These are phyloP conservation scores for Acacia melanoxylon DNA, from an alignment of 306 rosid species.

Conservation along the genomic window DNA sequence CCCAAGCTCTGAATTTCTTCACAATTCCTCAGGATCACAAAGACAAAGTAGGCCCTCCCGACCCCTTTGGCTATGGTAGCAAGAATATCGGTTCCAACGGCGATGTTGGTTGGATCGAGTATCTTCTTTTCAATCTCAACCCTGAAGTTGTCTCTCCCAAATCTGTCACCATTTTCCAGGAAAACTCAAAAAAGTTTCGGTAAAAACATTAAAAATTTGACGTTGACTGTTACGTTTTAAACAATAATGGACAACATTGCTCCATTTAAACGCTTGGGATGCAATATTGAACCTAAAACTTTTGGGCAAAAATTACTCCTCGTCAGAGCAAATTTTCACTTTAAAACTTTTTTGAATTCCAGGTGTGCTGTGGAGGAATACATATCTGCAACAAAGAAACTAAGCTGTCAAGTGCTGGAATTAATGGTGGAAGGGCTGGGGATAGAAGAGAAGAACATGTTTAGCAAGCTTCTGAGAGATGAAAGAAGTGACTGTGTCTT, in stretches of 20 bases:
- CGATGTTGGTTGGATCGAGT: slow-evolving; percentile 83
- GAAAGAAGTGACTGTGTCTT: slow-evolving; percentile 64
- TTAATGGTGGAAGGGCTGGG: slow-evolving; percentile 67
- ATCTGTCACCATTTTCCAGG: slow-evolving; percentile 36
- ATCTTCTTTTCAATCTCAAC: slow-evolving; percentile 65
- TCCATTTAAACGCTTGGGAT: no score
- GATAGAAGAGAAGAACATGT: slow-evolving; percentile 41
- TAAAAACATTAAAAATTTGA: not conserved
- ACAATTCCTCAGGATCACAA: slow-evolving; percentile 43
- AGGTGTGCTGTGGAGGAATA: slow-evolving; percentile 55
- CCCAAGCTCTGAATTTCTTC: slow-evolving; percentile 61
- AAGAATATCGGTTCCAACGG: slow-evolving; percentile 76
- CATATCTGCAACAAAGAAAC: slow-evolving; percentile 41
- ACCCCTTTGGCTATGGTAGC: slow-evolving; percentile 77
- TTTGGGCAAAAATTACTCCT: no score
- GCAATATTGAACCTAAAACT: no score
- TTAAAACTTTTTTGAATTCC: not conserved
- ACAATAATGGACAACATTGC: accelerated
- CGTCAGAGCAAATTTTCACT: no score
- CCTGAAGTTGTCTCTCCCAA: slow-evolving; percentile 49
- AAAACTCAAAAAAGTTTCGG: slow-evolving; percentile 51
- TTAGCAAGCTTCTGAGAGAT: slow-evolving; percentile 57
- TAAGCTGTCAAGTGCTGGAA: slow-evolving; percentile 54
- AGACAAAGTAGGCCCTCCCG: slow-evolving; percentile 58
- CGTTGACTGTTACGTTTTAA: no score